Percentiles rank a stretch among this genome's conserved stretches.
Conservation (phyloP, 2,329 filamentous ascomycete species). For the Cladophialophora bantiana region DNA sequence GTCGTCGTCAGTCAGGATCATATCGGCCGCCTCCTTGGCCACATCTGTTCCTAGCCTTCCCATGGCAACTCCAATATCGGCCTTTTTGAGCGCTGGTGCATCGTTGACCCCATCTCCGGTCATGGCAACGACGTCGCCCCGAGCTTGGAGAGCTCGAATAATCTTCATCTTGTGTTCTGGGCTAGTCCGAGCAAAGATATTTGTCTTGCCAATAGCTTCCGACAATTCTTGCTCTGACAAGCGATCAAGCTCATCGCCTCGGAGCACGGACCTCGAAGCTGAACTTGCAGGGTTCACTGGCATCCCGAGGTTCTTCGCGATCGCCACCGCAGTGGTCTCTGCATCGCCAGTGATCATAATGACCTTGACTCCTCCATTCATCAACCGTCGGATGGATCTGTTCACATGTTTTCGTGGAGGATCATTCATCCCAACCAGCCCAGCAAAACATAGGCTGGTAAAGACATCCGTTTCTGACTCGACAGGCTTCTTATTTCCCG, state of each 20-base stretch:
- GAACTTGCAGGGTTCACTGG: conserved; percentile 66
- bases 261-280: conserved; percentile 70
- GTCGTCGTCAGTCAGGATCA: conserved; percentile 87
- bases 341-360: conserved; percentile 99
- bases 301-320: conserved; percentile 96
- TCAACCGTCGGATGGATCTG: conserved; percentile 83
- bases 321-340: conserved; percentile 91
- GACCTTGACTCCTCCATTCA: conserved; percentile 93
- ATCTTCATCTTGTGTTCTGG: conserved; percentile 99
- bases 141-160: conserved; percentile 84
- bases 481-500: conserved; percentile 45
- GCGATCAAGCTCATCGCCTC: conserved; percentile 88
- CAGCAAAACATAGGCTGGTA: conserved; percentile 84
- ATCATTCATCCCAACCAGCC: conserved; percentile 96
- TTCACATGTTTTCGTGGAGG: conserved; percentile 90
- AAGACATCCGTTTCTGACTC: conserved; percentile 74
- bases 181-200: conserved; percentile 94
- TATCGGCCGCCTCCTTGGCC: conserved; percentile 90
- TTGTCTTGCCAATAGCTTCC: conserved; percentile 83
- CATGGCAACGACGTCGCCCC: conserved; percentile 98
- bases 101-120: conserved; percentile 98
- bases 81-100: conserved; percentile 93
- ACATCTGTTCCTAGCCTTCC: conserved; percentile 93
- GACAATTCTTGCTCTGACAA: conserved; percentile 88
- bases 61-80: conserved; percentile 98